Base-by-base conservation (phyloP, 371 early-diverging fungal genomes). In the Rhizopus arrhizus region DNA sequence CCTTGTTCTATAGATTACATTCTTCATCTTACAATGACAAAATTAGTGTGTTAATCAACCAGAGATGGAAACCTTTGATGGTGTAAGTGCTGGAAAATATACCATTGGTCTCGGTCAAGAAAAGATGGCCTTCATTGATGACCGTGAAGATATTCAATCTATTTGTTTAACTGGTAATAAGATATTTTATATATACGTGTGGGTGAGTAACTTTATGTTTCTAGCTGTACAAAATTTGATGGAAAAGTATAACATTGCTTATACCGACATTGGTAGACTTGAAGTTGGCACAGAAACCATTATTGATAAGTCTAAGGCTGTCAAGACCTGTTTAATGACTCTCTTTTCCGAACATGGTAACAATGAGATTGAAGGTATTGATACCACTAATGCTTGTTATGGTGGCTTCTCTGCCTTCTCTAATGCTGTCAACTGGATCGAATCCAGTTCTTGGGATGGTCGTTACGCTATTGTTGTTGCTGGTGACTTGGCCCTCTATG, bases 211-310 rank as follows among this genome's bases (percentile, higher is more conserved):
- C 8, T 8, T 51, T 46, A 48, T 43, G 22, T 28, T 50, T 58
- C 36, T 75, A 90, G 99, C 86, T 55, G 97, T 98, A 36, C 85
- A 92, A 69, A 87, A 82, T 73, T 85, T 97, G 59, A 84, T 97
- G 81, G 92, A 93, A 63, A 95, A 92, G 86, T 91, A 95, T 84
- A 87, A 89, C 58, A 87, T 97, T 55, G 70, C 85, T 47, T 89
- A 86, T 77, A 86, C 74, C 49, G 86, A 91, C 70, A 91, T 99
- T 76, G 98, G 98, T 45, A 89, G 92, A 43, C 83, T 99, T 38
- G 99, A 99, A 70, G 97, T 99, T 49, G 99, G 99, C 56, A 97
- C 99, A 45, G 99, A 99, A 79, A 95, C 97, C 53, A 94, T 97
- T 73, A 92, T 95, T 61, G 99, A 99, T 85, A 95, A 96, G 84